Conservation (phyloP, 169 alveolate species). For the Theileria annulata region DNA sequence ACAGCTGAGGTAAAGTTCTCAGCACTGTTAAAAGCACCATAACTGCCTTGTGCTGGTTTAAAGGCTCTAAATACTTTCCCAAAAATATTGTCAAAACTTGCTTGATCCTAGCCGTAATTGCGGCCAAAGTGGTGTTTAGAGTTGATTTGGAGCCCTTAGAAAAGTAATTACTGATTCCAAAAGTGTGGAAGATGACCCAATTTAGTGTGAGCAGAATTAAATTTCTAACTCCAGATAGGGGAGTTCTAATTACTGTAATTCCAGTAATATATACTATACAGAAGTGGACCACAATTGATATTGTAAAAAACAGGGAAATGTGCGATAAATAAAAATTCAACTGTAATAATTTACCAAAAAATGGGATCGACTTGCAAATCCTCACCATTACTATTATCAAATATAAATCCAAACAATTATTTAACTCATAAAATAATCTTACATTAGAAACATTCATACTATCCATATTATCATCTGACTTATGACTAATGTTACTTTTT, state of each 20-base stretch:
- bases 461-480: too few relatives aligned
- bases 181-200: conserved; percentile 5
- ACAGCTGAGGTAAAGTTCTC: conserved; percentile 34
- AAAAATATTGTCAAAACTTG: conserved; percentile 3
- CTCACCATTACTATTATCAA: background rate
- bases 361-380: conserved; percentile 8
- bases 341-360: conserved; percentile 20
- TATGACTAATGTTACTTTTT: too few relatives aligned
- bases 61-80: conserved; percentile 10
- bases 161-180: conserved; percentile 40
- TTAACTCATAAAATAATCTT: too few relatives aligned
- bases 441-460: too few relatives aligned
- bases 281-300: conserved; percentile 33
- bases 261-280: conserved; percentile 2
- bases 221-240: conserved; percentile 23
- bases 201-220: conserved; percentile 19
- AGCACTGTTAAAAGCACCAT: background rate
- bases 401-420: conserved; percentile 9
- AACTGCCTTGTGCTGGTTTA: background rate
- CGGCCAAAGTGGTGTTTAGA: background rate
- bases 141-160: conserved; percentile 14
- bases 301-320: conserved; percentile 13
- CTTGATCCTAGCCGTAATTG: background rate
- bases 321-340: conserved; percentile 11
- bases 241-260: background rate